phyloP scores from a whole-genome alignment of 2,329 filamentous ascomycete genomes.

The Rhynchosporium secalis region DNA sequence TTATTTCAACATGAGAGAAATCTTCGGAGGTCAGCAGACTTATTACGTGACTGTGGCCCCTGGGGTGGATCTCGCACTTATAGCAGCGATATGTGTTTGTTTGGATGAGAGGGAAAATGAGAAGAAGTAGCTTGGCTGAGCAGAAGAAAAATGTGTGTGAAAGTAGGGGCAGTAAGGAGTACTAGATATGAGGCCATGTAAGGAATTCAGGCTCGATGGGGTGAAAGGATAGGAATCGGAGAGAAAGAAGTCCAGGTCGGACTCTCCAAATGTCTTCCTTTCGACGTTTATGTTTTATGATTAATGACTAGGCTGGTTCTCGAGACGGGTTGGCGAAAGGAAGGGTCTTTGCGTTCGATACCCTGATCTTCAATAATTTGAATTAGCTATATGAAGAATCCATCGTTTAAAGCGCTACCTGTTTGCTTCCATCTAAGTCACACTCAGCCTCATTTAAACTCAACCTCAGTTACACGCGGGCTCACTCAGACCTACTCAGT shows the following conservation, averaged over 20 bases:
- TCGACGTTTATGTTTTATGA: too few relatives aligned
- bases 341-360: constrained; percentile 14
- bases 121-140: constrained; percentile 25
- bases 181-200: not conserved
- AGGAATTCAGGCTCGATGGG: not conserved
- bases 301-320: too few relatives aligned
- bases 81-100: constrained; percentile 66
- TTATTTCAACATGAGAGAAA: constrained; percentile 56
- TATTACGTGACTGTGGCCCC: constrained; percentile 65
- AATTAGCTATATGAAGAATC: not conserved
- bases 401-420: too few relatives aligned
- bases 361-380: constrained; percentile 1
- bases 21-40: constrained; percentile 62
- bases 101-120: constrained; percentile 66
- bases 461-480: too few relatives aligned
- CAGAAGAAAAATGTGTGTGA: not conserved
- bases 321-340: not conserved
- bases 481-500: too few relatives aligned
- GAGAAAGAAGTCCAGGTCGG: too few relatives aligned
- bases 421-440: too few relatives aligned
- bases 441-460: too few relatives aligned
- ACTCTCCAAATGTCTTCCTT: too few relatives aligned
- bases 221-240: not conserved
- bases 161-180: not conserved
- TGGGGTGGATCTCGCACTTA: constrained; percentile 63